Evolutionary conservation across 2,329 filamentous ascomycete genomes (phyloP), one percentile per base, ranked within the genome.

Genomic region (Sclerotinia minor): DNA sequence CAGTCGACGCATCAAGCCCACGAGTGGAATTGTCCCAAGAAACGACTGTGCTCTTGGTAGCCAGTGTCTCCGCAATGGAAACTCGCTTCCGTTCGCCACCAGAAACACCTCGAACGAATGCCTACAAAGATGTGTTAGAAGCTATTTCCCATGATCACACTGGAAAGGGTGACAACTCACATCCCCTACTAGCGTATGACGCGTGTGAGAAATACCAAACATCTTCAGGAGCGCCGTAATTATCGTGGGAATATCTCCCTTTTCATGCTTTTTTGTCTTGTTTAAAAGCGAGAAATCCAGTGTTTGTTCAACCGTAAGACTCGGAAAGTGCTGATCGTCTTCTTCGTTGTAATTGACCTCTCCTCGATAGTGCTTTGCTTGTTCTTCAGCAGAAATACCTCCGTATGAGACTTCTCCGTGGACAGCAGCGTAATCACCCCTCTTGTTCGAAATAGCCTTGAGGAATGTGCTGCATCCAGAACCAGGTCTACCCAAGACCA

Each of bases 31-130:
- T 94, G 73, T 94, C 91, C 89, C 90, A 94, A 50, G 88, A 89
- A 45, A 91, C 87, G 1, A 94, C 88, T 0, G 89, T 87, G 0
- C 87, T 87, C 77, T 91, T 89, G 8, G 89, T 89, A 5, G 90
- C 88, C 29, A 94, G 79, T 0, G 89, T 91, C 78, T 94, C 91
- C 1, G 90, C 89, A 71, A 94, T 92, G 29, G 87, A 89, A 11
- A 92, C 91, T 75, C 91, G 89, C 77, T 94, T 94, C 49, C 91
- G 81, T 79, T 95, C 92, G 68, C 92, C 92, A 73, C 92, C 92
- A 58, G 88, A 91, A 0, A 94, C 89, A 77, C 91, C 91, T 58
- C 90, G 85, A 8, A 88, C 84, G 73, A 80, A 84, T 1, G 72
- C 73, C 72, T 74, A 41, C 21, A 50, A 38, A 60, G 53, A n/a